These are phyloP conservation scores for Solanum hybrid DNA, from an alignment of 305 asterid species.

Conservation along the genomic window DNA sequence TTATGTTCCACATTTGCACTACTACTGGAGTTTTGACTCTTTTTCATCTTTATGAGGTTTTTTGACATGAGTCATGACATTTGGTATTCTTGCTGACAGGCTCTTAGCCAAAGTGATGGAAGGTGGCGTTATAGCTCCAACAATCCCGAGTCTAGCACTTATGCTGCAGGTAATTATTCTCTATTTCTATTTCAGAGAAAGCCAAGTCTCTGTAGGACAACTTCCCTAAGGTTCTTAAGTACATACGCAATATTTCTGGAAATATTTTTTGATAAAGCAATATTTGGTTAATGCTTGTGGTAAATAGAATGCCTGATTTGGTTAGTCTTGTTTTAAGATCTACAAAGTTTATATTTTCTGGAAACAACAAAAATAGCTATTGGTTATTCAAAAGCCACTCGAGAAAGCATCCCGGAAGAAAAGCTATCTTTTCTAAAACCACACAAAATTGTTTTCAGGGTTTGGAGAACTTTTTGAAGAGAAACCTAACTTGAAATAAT, in stretches of 20 bases:
- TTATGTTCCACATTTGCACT: neutral
- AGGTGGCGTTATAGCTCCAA: slow-evolving; percentile 83
- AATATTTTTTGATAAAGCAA: neutral
- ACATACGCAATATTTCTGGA: neutral
- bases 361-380: neutral
- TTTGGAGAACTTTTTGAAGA: neutral
- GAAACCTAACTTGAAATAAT: neutral
- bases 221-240: neutral
- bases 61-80: neutral
- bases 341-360: neutral
- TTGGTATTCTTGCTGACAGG: slow-evolving; percentile 30
- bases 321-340: neutral
- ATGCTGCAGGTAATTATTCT: slow-evolving; percentile 63
- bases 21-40: neutral
- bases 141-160: slow-evolving; percentile 78
- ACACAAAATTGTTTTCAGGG: neutral
- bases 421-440: neutral
- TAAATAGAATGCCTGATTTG: neutral
- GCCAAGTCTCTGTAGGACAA: neutral
- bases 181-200: neutral
- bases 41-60: neutral
- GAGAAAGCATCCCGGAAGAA: neutral
- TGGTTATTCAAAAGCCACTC: neutral
- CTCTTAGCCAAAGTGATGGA: slow-evolving; percentile 98
- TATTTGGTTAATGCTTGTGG: neutral